Base-by-base conservation (phyloP, 331 rosid genomes). In the Erythrophleum ivorense region DNA sequence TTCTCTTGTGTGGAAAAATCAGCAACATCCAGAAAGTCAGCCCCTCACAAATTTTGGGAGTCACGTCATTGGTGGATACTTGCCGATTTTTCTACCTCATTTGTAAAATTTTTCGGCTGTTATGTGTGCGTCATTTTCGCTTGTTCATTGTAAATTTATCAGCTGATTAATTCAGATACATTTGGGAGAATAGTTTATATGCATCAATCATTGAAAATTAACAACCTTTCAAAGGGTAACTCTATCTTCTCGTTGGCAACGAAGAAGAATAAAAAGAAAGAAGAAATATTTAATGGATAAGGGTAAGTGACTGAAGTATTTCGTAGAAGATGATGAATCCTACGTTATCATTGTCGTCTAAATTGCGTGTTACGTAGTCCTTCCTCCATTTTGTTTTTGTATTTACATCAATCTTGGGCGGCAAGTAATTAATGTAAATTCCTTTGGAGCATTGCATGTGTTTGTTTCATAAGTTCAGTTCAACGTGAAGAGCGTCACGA, bases 301-400 rank as follows among this genome's bases (percentile, higher is more conserved):
- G 71, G 29, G 71, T 66, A 18, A 36, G 49, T 38, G 71, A 13
- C 9, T 15, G 31, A 43, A 34, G 48, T 45, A 50, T 48, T 18
- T 63, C 73, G 72, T 31, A 18, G 54, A 9, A 33, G 14, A 63
- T 34, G 73, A 64, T 55, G 81, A 64, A 34, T 63, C 64, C 73
- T 63, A 18, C 63, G 63, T 33, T 33, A 77, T 63, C 63, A 43
- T 77, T 49, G 73, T 24, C 46, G 63, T 34, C 70, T 15, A 34
- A 64, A 64, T 77, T 48, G 81, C 73, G 81, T 63, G 81, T 33
- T 49, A 18, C 36, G 14, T 34, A 2, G 57, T 14, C 24, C 19
- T 71, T 14, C 58, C 2, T 52, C 7, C 5, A 45, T 7, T 72
- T 50, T 45, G 14, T 72, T 34, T 52, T 72, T n/a, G 9, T 8